These are phyloP conservation scores for Alternaria dauci DNA, from an alignment of 2,329 filamentous ascomycete species.

Conservation along the genomic window DNA sequence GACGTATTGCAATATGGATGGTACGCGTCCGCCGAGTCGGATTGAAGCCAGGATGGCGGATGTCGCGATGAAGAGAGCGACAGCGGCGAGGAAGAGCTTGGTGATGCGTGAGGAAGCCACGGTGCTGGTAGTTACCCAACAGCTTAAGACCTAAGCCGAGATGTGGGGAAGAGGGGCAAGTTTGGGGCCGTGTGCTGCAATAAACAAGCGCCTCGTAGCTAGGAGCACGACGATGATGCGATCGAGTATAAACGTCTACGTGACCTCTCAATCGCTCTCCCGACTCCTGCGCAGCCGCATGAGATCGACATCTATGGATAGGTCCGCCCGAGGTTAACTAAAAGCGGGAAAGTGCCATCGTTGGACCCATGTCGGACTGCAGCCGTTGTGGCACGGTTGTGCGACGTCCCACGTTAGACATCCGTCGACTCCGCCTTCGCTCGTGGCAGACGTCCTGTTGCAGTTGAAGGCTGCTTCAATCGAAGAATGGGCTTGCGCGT, in stretches of 20 bases:
- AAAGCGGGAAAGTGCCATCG: constrained; percentile 14
- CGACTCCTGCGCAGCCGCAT: constrained; percentile 10
- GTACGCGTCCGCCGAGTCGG: constrained; percentile 67
- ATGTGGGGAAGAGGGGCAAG: constrained; percentile 18
- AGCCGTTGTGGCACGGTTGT: constrained; percentile 16
- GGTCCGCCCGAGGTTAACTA: constrained; percentile 4
- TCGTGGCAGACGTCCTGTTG: neutral
- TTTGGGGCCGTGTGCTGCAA: constrained; percentile 22
- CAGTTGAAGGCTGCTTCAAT: neutral
- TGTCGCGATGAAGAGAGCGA: constrained; percentile 65
- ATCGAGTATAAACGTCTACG: constrained; percentile 15
- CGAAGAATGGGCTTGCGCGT: neutral
- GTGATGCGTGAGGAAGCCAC: constrained; percentile 22
- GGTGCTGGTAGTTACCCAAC: neutral
- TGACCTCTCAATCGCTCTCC: constrained; percentile 17
- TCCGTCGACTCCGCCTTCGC: neutral
- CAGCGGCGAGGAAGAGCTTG: constrained; percentile 59
- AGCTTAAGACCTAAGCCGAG: constrained; percentile 15
- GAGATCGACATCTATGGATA: constrained; percentile 9
- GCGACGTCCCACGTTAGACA: constrained; percentile 17
- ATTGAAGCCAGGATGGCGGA: constrained; percentile 73
- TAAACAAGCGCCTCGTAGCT: constrained; percentile 17
- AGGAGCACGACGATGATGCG: constrained; percentile 12
- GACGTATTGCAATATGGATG: constrained; percentile 66
- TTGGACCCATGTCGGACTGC: constrained; percentile 10